Evolutionary conservation across 2,329 filamentous ascomycete genomes (phyloP).

Genomic region (Lanzia echinophila): DNA sequence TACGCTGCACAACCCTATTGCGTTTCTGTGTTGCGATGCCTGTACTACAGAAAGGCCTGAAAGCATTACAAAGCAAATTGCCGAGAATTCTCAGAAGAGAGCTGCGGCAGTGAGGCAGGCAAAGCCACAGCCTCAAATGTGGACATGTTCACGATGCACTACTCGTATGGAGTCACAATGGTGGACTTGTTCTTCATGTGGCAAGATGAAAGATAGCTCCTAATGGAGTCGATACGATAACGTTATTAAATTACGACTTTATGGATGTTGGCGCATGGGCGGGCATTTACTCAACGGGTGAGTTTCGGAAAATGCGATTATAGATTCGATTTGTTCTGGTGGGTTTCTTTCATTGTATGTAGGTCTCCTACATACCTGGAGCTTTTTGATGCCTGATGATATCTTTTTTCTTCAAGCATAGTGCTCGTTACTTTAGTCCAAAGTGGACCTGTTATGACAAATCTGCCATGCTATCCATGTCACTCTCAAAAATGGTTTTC

Average conservation of each 20-base stretch:
- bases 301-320: background rate
- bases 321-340: background rate
- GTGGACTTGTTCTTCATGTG: constrained; percentile 52
- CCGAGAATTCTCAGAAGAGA: constrained; percentile 7
- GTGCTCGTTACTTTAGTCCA: background rate
- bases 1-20: constrained; percentile 48
- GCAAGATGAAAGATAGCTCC: constrained; percentile 47
- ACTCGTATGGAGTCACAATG: constrained; percentile 46
- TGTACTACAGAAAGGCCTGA: constrained; percentile 42
- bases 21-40: constrained; percentile 49
- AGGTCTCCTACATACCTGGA: background rate
- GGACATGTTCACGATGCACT: constrained; percentile 46
- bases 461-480: background rate
- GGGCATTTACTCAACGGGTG: too few species aligned
- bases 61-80: constrained; percentile 25
- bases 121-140: constrained; percentile 27
- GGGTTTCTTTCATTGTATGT: background rate
- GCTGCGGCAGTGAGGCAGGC: constrained; percentile 10
- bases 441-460: background rate
- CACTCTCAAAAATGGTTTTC: background rate
- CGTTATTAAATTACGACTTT: background rate
- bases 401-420: background rate
- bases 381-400: background rate
- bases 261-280: background rate
- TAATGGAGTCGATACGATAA: constrained; percentile 12